phyloP scores from a whole-genome alignment of 106 monocot species.

The Dendrobium officinale region DNA sequence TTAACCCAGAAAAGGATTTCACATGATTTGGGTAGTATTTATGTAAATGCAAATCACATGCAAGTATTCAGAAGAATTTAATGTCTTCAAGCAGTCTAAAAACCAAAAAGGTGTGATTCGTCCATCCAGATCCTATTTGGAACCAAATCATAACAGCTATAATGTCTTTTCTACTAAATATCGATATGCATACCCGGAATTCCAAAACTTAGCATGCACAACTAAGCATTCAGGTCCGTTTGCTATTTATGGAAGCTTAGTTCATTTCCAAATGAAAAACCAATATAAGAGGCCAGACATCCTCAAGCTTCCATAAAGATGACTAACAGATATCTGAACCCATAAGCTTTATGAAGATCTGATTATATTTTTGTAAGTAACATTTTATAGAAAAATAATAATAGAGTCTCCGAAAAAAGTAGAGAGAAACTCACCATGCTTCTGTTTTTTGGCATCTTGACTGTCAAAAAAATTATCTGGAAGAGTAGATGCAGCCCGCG shows the following conservation, averaged over 20 bases:
- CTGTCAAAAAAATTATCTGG: slow-evolving; percentile 72
- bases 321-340: not conserved
- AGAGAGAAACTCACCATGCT: slow-evolving; percentile 36
- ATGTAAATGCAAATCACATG: not conserved
- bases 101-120: not conserved
- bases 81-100: not conserved
- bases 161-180: not conserved
- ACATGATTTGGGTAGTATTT: not conserved
- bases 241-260: no score
- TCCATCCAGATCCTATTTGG: not conserved
- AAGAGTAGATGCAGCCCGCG: slow-evolving; percentile 36
- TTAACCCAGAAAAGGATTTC: not conserved
- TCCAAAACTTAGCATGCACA: no score
- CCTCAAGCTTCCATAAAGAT: no score
- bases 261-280: no score
- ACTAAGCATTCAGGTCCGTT: no score
- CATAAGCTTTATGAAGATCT: not conserved
- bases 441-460: slow-evolving; percentile 44
- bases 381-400: not conserved
- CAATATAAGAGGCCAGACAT: no score
- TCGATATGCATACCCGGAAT: no score
- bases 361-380: not conserved
- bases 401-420: not conserved
- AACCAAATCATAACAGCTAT: not conserved
- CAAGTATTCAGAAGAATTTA: not conserved